Base-by-base conservation (phyloP, 179 eudicot genomes). In the Nepenthes alata region DNA sequence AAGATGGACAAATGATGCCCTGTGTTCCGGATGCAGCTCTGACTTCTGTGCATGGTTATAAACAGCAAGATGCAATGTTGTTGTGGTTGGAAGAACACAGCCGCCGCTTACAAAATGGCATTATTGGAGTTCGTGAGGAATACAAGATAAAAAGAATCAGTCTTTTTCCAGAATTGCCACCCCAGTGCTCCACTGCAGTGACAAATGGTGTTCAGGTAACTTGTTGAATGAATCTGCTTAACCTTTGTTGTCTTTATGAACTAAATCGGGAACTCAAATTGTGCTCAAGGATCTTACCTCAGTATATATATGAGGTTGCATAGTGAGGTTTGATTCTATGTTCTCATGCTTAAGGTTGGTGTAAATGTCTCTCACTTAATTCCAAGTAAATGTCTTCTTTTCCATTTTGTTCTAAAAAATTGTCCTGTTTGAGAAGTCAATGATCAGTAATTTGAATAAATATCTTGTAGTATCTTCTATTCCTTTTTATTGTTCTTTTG, bases 41-140 rank as follows among this genome's bases (percentile, higher is more conserved):
- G 68, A 80, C 61, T 53, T 74, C 78, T 35, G 70, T 71, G 49
- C 77, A 66, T 55, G 71, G 70, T 59, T 11, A 48, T 3, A 60
- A 52, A 64, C 38, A 55, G 61, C 81, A 80, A 58, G 97, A 93
- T 78, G 99, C 84, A 38, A 60, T 90, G 67, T 72, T 93, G 51
- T 71, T 90, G 70, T 93, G 99, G 99, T 75, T 93, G 71, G 99
- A 93, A 79, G 97, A 93, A 74, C 99, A 89, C 68, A 79, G 60
- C 6, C 84, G 77, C 12, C 97, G 99, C 57, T 77, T 94, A 60
- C 61, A 83, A 67, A 72, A 68, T 78, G 91, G 95, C 25, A 62
- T 77, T 63, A 66, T 90, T 70, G 66, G 74, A 72, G 65, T 81
- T 49, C 83, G 87, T 11, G 72, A 65, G 66, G 85, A 83, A 73